These are phyloP conservation scores for Phytophthora tubulina DNA, from an alignment of 352 stramenopile genomes.

Conservation along the genomic window DNA sequence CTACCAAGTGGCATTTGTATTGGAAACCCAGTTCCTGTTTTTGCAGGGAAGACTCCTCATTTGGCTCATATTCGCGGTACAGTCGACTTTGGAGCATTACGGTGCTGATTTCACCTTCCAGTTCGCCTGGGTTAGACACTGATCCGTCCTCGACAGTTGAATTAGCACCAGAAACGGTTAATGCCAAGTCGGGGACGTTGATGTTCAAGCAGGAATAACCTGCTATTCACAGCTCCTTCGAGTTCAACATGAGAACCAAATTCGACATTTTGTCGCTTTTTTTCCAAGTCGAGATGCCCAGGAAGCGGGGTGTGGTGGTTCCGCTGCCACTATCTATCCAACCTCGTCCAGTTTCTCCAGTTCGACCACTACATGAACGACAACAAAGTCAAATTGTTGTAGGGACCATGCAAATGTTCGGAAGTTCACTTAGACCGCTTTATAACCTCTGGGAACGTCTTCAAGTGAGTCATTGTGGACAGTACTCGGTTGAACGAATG, in stretches of 20 bases:
- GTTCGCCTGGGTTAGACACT: slow-evolving; percentile 15
- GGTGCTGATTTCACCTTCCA: slow-evolving; percentile 33
- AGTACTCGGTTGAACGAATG: slow-evolving; percentile 51
- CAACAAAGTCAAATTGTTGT: slow-evolving; percentile 31
- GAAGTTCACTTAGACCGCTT: slow-evolving; percentile 22
- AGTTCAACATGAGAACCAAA: background rate
- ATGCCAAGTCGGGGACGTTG: background rate
- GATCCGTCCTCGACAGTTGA: too few relatives aligned
- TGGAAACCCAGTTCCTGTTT: slow-evolving; percentile 44
- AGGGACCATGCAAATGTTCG: slow-evolving; percentile 31
- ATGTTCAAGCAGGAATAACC: background rate
- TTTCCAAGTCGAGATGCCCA: slow-evolving; percentile 23
- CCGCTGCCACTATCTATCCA: slow-evolving; percentile 9
- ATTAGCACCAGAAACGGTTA: background rate
- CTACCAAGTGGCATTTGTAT: slow-evolving; percentile 58
- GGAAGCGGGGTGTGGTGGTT: slow-evolving; percentile 28
- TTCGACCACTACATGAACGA: slow-evolving; percentile 18
- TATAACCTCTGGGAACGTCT: slow-evolving; percentile 43
- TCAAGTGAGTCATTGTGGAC: slow-evolving; percentile 48
- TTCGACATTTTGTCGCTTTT: background rate
- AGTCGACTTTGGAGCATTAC: slow-evolving; percentile 38
- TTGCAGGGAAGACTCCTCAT: slow-evolving; percentile 52
- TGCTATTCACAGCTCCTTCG: slow-evolving; percentile 1
- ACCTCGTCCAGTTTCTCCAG: background rate
- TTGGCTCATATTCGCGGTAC: slow-evolving; percentile 39